Conservation (phyloP, 2,329 filamentous ascomycete species). For the Xylariaceae sp. region DNA sequence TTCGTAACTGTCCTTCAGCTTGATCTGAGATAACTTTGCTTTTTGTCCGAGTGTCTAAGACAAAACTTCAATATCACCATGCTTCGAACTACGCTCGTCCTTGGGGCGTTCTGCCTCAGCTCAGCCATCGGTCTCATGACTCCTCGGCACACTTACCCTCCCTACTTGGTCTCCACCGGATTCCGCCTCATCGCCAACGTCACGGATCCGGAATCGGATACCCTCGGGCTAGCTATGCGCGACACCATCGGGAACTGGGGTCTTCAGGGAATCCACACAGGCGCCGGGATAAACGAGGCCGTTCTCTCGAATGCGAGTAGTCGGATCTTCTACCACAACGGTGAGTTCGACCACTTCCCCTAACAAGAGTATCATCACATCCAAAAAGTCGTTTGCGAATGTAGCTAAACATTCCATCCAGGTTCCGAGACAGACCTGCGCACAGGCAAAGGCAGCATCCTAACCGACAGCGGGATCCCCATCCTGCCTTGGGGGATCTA, state of each 20-base stretch:
- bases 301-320: slow-evolving; percentile 30
- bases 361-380: no score
- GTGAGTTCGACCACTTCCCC: slow-evolving; percentile 15
- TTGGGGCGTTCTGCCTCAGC: slow-evolving; percentile 8
- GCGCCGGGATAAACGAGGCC: slow-evolving; percentile 37
- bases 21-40: not conserved
- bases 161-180: slow-evolving; percentile 23
- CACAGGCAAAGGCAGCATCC: slow-evolving; percentile 30
- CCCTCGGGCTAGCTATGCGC: slow-evolving; percentile 25
- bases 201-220: slow-evolving; percentile 36
- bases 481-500: slow-evolving; percentile 36
- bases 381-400: no score
- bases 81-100: slow-evolving; percentile 9
- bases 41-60: not conserved
- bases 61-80: not conserved
- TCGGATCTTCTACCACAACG: slow-evolving; percentile 46
- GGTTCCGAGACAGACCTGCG: slow-evolving; percentile 34
- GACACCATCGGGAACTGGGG: slow-evolving; percentile 34
- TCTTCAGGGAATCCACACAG: slow-evolving; percentile 39
- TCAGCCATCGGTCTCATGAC: slow-evolving; percentile 10
- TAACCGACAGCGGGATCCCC: slow-evolving; percentile 39
- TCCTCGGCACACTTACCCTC: slow-evolving; percentile 18
- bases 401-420: not conserved
- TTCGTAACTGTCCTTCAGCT: not conserved
- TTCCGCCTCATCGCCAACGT: slow-evolving; percentile 44